Evolutionary conservation across 768 basidiomycete species (phyloP).

Genomic region (Podaxis pistillaris): DNA sequence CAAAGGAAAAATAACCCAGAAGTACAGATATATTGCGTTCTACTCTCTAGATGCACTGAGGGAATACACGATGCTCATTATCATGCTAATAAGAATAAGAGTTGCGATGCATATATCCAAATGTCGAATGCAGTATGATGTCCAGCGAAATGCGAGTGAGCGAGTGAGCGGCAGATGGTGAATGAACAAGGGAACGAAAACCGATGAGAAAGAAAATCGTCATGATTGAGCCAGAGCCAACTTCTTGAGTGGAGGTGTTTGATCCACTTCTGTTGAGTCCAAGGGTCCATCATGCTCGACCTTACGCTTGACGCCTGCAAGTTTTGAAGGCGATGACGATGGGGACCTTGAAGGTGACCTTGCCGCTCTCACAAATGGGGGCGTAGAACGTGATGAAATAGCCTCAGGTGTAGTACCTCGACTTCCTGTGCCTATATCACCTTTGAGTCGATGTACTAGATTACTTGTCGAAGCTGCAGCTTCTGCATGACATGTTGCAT

Average conservation of each 20-base stretch:
- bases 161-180: not conserved
- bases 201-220: not conserved
- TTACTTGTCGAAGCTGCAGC: constrained; percentile 61
- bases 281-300: constrained; percentile 39
- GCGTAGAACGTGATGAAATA: constrained; percentile 33
- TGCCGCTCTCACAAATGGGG: constrained; percentile 35
- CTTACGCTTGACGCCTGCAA: constrained; percentile 74
- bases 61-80: constrained; percentile 12
- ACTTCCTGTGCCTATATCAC: constrained; percentile 58
- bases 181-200: not conserved
- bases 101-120: constrained; percentile 11
- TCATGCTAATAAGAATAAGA: constrained; percentile 13
- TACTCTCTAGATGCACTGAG: constrained; percentile 13
- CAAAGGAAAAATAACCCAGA: not conserved
- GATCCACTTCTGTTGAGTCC: constrained; percentile 37
- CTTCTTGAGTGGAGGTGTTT: constrained; percentile 70
- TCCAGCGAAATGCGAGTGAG: not conserved
- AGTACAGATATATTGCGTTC: constrained; percentile 10
- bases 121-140: constrained; percentile 10
- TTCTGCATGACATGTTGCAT: constrained; percentile 93
- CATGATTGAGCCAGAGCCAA: constrained; percentile 40
- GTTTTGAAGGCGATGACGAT: constrained; percentile 50
- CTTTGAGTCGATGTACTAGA: constrained; percentile 66
- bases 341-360: constrained; percentile 34
- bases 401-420: constrained; percentile 78